Conservation (phyloP, 2,329 filamentous ascomycete genomes). For the Cercospora sesami region DNA sequence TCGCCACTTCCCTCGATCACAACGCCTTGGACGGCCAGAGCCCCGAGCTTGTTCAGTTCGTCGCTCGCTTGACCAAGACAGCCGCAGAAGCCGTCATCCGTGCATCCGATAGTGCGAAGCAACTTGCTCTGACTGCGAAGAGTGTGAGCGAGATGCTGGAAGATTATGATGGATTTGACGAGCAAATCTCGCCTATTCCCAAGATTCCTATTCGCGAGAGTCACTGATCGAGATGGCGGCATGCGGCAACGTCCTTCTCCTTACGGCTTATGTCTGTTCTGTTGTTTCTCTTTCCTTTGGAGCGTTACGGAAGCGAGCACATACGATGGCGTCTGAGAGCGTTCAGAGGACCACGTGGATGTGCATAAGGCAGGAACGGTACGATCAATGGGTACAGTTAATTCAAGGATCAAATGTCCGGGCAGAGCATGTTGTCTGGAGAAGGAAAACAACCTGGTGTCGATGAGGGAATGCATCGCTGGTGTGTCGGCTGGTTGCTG, state of each 20-base stretch:
- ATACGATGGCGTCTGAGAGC: not conserved
- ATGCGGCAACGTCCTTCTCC: not conserved
- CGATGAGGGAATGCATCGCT: not conserved
- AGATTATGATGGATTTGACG: not conserved
- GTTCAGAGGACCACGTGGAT: not conserved
- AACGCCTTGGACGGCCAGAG: constrained; percentile 14
- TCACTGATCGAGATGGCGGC: not conserved
- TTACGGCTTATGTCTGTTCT: not conserved
- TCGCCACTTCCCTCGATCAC: constrained; percentile 16
- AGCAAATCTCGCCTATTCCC: not conserved
- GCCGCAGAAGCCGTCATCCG: constrained; percentile 19
- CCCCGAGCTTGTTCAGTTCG: constrained; percentile 17
- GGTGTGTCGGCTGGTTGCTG: not conserved
- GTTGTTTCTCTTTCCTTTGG: not conserved
- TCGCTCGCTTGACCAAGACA: constrained; percentile 15
- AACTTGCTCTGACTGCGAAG: not conserved
- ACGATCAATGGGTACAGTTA: not conserved
- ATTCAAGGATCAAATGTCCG: not conserved
- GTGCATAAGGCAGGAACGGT: not conserved
- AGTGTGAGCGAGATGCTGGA: not conserved
- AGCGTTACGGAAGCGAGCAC: not conserved
- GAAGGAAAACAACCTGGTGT: not conserved
- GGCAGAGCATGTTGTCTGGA: not conserved
- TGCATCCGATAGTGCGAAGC: constrained; percentile 9
- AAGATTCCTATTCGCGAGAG: not conserved